Percentiles rank a stretch among this genome's conserved stretches.
Conservation (phyloP, 2,329 filamentous ascomycete species). For the Penicillium sp. region DNA sequence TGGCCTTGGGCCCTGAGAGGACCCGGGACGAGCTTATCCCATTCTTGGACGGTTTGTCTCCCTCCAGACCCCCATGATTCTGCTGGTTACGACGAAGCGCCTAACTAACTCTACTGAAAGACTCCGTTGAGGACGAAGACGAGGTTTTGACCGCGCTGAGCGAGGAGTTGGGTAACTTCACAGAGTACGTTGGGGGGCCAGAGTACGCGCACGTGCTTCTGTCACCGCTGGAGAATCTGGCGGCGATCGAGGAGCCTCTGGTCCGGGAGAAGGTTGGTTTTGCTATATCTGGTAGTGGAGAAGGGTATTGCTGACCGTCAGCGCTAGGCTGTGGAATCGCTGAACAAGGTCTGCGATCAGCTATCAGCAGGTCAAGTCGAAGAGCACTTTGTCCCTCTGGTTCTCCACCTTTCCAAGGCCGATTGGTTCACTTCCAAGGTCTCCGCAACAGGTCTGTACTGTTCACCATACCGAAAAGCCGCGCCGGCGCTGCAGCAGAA, state of each 20-base stretch:
- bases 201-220: slow-evolving; percentile 94
- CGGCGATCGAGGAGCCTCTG: slow-evolving; percentile 96
- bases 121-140: slow-evolving; percentile 98
- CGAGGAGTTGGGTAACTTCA: slow-evolving; percentile 94
- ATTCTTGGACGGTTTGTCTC: slow-evolving; percentile 88
- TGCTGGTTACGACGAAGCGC: slow-evolving; percentile 20
- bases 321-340: slow-evolving; percentile 86
- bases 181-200: slow-evolving; percentile 95
- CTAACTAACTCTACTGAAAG: slow-evolving; percentile 55
- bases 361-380: slow-evolving; percentile 91
- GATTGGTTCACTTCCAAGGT: slow-evolving; percentile 99
- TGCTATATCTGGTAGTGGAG: neutral
- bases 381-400: slow-evolving; percentile 95
- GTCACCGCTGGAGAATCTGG: slow-evolving; percentile 95
- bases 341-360: slow-evolving; percentile 98
- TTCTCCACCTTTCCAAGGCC: slow-evolving; percentile 93
- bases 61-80: slow-evolving; percentile 13
- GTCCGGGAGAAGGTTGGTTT: slow-evolving; percentile 88
- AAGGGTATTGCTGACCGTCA: slow-evolving; percentile 11
- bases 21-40: slow-evolving; percentile 98
- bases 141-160: slow-evolving; percentile 96
- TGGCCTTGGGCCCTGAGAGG: slow-evolving; percentile 92
- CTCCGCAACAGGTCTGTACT: slow-evolving; percentile 94
- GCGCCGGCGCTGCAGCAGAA: slow-evolving; percentile 85
- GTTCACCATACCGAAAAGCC: slow-evolving; percentile 89